Conservation (phyloP, 768 basidiomycete species). For the Kwoniella bestiolae region DNA sequence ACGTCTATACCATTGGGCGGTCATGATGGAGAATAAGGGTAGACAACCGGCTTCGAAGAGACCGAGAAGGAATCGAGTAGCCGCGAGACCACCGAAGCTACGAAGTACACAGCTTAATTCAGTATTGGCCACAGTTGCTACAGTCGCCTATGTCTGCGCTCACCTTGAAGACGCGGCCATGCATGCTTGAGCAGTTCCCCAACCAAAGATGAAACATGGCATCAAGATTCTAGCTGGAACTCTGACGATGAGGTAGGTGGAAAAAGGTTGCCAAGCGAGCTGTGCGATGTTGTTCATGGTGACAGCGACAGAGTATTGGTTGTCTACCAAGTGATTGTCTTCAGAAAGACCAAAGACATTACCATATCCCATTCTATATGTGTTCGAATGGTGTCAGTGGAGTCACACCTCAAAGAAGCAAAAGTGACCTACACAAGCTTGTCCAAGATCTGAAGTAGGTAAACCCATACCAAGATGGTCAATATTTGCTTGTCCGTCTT, state of each 20-base stretch:
- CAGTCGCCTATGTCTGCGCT: not conserved
- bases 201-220: constrained; percentile 47
- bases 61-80: constrained; percentile 56
- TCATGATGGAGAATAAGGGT: constrained; percentile 38
- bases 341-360: constrained; percentile 48
- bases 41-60: constrained; percentile 51
- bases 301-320: constrained; percentile 17
- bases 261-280: constrained; percentile 52
- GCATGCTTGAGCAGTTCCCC: constrained; percentile 42
- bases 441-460: constrained; percentile 51
- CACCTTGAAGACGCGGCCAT: constrained; percentile 35
- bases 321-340: constrained; percentile 1
- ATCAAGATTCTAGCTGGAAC: constrained; percentile 46
- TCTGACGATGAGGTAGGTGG: constrained; percentile 51
- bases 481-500: constrained; percentile 51
- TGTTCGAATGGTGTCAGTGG: not conserved
- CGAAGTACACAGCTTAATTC: not conserved
- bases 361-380: constrained; percentile 40
- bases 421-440: constrained; percentile 19
- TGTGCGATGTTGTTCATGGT: constrained; percentile 52
- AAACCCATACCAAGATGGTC: constrained; percentile 47
- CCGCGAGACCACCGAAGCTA: constrained; percentile 44
- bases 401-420: no score
- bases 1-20: constrained; percentile 55
- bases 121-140: no score